Evolutionary conservation across 129 eudicot genomes (phyloP), one percentile per base, ranked within the genome.

Genomic region (Solidago caesia): DNA sequence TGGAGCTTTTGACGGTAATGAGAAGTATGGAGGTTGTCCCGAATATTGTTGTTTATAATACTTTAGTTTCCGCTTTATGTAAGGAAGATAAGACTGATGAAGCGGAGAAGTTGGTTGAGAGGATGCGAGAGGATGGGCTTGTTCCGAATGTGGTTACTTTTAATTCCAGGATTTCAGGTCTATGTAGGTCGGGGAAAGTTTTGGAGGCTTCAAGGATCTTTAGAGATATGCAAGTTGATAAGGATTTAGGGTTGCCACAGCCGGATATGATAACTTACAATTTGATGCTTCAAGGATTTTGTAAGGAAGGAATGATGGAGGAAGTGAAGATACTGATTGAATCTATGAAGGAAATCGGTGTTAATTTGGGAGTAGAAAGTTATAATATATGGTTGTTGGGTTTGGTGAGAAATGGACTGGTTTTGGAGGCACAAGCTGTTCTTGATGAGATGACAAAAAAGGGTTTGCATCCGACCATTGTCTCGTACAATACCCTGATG

Each of bases 221-320:
- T 53, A 88, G 96, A 80, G 98, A 94, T 76, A 94, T 94, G 98
- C 92, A 91, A 79, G 80, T 85, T 27, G 89, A 83, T 69, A 78
- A 84, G 70, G 89, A 71, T 71, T 77, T 92, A 69, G 97, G 87
- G 46, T 79, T 94, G 80, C 98, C 97, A 63, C 82, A 69, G 61
- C 98, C 97, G 26, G 75, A 94, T 81, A 71, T 57, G 1, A 77
- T 90, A 44, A 94, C 98, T 16, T 86, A 77, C 64, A 90, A 88
- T 68, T 64, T 94, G 63, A 86, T 94, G 91, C 83, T 94, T 70
- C 77, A 84, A 8, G 98, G 97, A 4, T 91, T 88, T 75, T 94
- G 86, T 80, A 85, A 60, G 84, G 77, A 75, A 77, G 93, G 98
- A 64, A 88, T 90, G 98, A 62, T 91, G 51, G 91, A 84, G 60